These are phyloP conservation scores for Paratrypanosoma confusum DNA, from an alignment of 208 protist species.

Conservation along the genomic window DNA sequence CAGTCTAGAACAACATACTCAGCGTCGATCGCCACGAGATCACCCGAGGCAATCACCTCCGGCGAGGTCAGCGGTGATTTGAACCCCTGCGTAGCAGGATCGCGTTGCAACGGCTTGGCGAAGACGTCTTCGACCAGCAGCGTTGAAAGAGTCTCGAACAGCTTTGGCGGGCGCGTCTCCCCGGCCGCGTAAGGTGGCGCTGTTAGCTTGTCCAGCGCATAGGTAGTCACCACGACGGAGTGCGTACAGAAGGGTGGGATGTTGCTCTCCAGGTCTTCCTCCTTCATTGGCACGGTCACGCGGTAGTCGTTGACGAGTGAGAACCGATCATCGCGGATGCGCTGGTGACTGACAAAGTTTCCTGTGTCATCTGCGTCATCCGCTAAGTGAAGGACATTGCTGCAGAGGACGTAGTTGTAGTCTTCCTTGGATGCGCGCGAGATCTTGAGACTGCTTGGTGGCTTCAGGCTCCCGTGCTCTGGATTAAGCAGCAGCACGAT, in stretches of 20 bases:
- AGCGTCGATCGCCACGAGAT: slow-evolving; percentile 80
- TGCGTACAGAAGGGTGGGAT: slow-evolving; percentile 69
- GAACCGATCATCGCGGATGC: slow-evolving; percentile 73
- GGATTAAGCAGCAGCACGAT: slow-evolving; percentile 85
- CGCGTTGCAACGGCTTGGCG: slow-evolving; percentile 45
- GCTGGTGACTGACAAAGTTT: slow-evolving; percentile 83
- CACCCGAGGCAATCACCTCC: slow-evolving; percentile 54
- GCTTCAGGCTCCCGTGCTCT: slow-evolving; percentile 78
- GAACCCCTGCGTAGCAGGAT: slow-evolving; percentile 46
- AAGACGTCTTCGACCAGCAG: slow-evolving; percentile 75
- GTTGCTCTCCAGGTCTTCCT: slow-evolving; percentile 52
- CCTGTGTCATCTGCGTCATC: slow-evolving; percentile 78
- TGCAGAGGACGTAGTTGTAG: slow-evolving; percentile 81
- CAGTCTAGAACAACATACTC: slow-evolving; percentile 85
- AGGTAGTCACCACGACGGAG: slow-evolving; percentile 74
- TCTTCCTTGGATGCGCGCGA: slow-evolving; percentile 67
- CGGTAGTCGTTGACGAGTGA: slow-evolving; percentile 82
- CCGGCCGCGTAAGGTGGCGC: slow-evolving; percentile 56
- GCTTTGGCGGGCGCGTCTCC: slow-evolving; percentile 57
- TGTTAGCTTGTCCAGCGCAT: slow-evolving; percentile 61
- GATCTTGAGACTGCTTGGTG: slow-evolving; percentile 72
- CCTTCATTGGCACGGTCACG: slow-evolving; percentile 62
- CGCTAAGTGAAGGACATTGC: slow-evolving; percentile 80
- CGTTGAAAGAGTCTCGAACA: slow-evolving; percentile 66
- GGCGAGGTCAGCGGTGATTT: slow-evolving; percentile 51